Base-by-base conservation (phyloP, 108 stramenopile species). In the Skeletonema grethae region DNA sequence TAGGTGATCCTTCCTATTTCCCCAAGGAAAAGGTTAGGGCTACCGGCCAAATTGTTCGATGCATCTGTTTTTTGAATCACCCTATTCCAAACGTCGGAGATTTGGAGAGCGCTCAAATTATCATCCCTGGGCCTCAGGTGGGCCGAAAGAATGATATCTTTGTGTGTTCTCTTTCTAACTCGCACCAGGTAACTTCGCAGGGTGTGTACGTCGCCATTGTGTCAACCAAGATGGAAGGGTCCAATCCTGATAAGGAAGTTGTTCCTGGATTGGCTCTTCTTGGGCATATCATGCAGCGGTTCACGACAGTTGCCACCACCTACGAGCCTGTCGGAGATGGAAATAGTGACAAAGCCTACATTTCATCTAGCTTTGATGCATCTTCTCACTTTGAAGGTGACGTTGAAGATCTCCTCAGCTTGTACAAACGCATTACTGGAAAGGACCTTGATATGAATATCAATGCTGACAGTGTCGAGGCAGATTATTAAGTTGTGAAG, bases 321-420 rank as follows among this genome's bases (percentile, higher is more conserved):
- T 96, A 88, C 67, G 95, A 88, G 71, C 99, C 99, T 16, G 77
- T 94, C 10, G 82, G 79, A 59, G 95, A 98, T 67, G 98, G 98
- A 45, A 66, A 73, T 63, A 69, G 58, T 41, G 97, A 99, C 86
- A 91, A 95, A 55, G 97, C 97, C 71, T 99, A 79, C 88, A 97
- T 99, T 74, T 91, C 91, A 56, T 84, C 83, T 22, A 91, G 89
- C 61, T 98, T 98, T 77, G 99, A 99, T 85, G 99, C 92, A 12
- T 97, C 98, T n/a, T 94, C 95, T 36, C 99, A 99, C 89, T 99
- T 99, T 81, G 98, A 99, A 84, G 83, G 84, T 13, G 95, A 96
- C 65, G 89, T 90, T 11, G 86, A 90, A 7, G 99, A 99, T 64
- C 85, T 98, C 57, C 76, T 97, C 63, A 72, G 75, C 73, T 84